phyloP scores from a whole-genome alignment of 2,329 filamentous ascomycete genomes.

The Alternaria panax region DNA sequence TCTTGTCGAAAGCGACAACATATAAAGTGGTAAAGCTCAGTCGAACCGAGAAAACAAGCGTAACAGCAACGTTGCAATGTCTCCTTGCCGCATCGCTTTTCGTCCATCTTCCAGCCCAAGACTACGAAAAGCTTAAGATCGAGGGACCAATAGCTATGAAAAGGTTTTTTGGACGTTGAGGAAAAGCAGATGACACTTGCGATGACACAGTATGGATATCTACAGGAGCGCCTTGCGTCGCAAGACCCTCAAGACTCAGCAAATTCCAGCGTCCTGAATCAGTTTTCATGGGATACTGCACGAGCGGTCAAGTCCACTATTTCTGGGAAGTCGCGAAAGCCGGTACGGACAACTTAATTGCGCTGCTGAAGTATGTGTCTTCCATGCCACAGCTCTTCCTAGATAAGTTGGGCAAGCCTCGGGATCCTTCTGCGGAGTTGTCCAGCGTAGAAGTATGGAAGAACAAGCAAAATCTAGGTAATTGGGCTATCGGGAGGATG shows the following conservation, averaged over 20 bases:
- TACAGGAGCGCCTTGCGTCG: conserved; percentile 15
- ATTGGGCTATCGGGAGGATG: conserved; percentile 49
- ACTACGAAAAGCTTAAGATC: conserved; percentile 43
- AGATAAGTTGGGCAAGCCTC: conserved; percentile 49
- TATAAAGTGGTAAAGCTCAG: conserved; percentile 42
- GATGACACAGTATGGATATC: conserved; percentile 19
- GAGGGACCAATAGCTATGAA: conserved; percentile 51
- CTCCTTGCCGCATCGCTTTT: conserved; percentile 52
- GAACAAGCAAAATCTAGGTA: background rate
- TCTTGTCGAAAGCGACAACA: conserved; percentile 42
- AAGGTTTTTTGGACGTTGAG: conserved; percentile 34
- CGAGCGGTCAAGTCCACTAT: conserved; percentile 25
- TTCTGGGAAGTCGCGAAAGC: conserved; percentile 24
- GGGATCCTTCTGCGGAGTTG: conserved; percentile 53
- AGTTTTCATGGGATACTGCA: conserved; percentile 32
- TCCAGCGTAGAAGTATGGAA: conserved; percentile 56
- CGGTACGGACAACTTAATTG: conserved; percentile 43
- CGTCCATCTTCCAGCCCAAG: conserved; percentile 31
- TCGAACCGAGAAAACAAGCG: conserved; percentile 50
- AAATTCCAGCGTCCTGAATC: background rate
- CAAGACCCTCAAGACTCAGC: background rate
- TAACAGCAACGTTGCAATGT: conserved; percentile 53
- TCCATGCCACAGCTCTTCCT: conserved; percentile 50
- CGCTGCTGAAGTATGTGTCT: conserved; percentile 52
- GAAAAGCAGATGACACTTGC: conserved; percentile 45